Evolutionary conservation across 2,329 filamentous ascomycete species (phyloP), one percentile per base, ranked within the genome.

Genomic region (Thelonectria olida): DNA sequence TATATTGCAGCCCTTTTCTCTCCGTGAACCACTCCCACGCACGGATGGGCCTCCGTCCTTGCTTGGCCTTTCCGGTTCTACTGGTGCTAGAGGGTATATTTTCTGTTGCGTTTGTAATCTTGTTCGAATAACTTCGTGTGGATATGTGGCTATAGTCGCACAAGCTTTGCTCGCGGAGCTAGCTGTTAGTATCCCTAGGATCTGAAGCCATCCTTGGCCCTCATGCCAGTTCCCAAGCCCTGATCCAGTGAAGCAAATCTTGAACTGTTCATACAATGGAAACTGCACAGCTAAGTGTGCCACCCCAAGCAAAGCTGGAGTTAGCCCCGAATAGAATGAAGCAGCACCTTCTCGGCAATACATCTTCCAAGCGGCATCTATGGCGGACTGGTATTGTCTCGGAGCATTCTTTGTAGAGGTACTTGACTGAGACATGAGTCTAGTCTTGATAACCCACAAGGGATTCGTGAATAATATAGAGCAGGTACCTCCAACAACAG

Each of bases 151-250:
- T n/a, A 13, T 15, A 45, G 22, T 45, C 22, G 41, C 41, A 45
- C 41, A 45, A 8, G 41, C 41, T 45, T 45, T 45, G 41, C 41
- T 45, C 22, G 41, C 22, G 22, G 41, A 23, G 41, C 41, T 45
- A 45, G 41, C 41, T 45, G 41, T 25, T 23, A 45, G 19, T 25
- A 45, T 23, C 41, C 41, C 41, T 45, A 45, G 41, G 22, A 45
- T 15, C n/a, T 45, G 41, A 15, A 45, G 41, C 41, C 41, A 45
- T 45, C 22, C 41, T 20, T 45, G 41, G 41, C 25, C 41, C 41
- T 45, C 41, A 45, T 45, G 41, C 41, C 41, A 45, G 20, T 45
- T 45, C 41, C 41, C 41, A 45, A 45, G 41, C 41, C 41, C 41
- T 23, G 41, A 23, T 25, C 41, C 41, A 45, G 41, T 45, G 19